Evolutionary conservation across 208 protist genomes (phyloP).

Genomic region (Trypanosoma lewisi): DNA sequence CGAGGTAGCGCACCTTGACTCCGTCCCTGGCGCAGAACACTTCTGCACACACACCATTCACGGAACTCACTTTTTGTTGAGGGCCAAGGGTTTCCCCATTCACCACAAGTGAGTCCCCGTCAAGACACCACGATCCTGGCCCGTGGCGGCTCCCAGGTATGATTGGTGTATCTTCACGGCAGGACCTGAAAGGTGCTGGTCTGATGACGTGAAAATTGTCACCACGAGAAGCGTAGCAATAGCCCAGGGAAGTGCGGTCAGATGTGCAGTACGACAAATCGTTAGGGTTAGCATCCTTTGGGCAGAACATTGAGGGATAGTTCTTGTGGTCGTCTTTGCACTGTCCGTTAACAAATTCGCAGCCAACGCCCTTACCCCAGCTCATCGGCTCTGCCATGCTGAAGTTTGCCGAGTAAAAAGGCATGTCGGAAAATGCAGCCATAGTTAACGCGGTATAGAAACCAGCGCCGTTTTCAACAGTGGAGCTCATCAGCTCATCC

Average conservation of each 20-base stretch:
- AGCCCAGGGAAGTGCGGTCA: constrained; percentile 26
- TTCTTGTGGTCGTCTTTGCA: constrained; percentile 23
- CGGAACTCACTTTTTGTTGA: too few relatives aligned
- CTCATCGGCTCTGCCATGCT: constrained; percentile 30
- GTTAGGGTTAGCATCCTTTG: not conserved
- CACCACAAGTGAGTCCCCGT: not conserved
- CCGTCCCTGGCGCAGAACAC: not conserved
- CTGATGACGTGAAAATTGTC: too few relatives aligned
- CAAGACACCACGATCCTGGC: not conserved
- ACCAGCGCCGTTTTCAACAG: not conserved
- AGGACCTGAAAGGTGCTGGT: too few relatives aligned
- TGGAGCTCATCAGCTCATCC: constrained; percentile 33
- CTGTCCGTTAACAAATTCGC: constrained; percentile 24
- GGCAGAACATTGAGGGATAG: constrained; percentile 42
- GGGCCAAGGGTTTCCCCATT: not conserved
- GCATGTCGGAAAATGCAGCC: constrained; percentile 32
- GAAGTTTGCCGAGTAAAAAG: constrained; percentile 32
- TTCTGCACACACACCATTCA: constrained; percentile 2
- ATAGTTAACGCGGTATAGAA: constrained; percentile 42
- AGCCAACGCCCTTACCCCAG: constrained; percentile 34
- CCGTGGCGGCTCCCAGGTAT: not conserved
- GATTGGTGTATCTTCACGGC: not conserved
- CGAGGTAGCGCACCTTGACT: not conserved
- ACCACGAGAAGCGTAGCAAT: too few relatives aligned
- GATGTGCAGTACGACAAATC: constrained; percentile 26